phyloP scores from a whole-genome alignment of 192 early-diverging fungal genomes.

The Backusella sp. region DNA sequence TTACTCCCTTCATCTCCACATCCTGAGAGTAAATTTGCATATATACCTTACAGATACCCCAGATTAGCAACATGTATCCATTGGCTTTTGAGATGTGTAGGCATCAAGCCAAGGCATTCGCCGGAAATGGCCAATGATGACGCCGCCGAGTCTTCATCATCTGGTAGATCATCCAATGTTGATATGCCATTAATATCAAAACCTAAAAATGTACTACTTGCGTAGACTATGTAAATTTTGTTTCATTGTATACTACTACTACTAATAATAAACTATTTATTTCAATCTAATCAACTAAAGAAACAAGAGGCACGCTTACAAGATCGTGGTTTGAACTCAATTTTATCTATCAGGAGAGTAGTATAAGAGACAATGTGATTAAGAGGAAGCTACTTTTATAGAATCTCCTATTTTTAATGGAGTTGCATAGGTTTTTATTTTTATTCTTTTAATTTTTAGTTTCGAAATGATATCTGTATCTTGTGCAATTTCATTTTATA shows the following conservation, averaged over 20 bases:
- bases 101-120: not conserved
- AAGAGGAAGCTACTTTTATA: not conserved
- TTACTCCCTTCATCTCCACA: not conserved
- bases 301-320: not conserved
- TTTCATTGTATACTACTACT: not conserved
- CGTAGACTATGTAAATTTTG: not conserved
- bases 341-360: not conserved
- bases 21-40: not conserved
- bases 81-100: not conserved
- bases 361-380: not conserved
- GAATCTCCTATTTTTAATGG: not conserved
- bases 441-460: not conserved
- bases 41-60: not conserved
- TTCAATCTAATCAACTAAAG: not conserved
- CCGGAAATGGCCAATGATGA: not conserved
- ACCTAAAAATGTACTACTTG: not conserved
- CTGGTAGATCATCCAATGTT: not conserved
- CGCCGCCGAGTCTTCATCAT: not conserved
- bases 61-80: not conserved
- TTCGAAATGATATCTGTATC: not conserved
- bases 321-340: not conserved
- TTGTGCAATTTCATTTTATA: not conserved
- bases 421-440: not conserved
- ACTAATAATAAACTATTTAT: not conserved
- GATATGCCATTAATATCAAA: not conserved